Evolutionary conservation across 2,329 filamentous ascomycete genomes (phyloP), one percentile per base, ranked within the genome.

Genomic region (Davidsoniella eucalypti): DNA sequence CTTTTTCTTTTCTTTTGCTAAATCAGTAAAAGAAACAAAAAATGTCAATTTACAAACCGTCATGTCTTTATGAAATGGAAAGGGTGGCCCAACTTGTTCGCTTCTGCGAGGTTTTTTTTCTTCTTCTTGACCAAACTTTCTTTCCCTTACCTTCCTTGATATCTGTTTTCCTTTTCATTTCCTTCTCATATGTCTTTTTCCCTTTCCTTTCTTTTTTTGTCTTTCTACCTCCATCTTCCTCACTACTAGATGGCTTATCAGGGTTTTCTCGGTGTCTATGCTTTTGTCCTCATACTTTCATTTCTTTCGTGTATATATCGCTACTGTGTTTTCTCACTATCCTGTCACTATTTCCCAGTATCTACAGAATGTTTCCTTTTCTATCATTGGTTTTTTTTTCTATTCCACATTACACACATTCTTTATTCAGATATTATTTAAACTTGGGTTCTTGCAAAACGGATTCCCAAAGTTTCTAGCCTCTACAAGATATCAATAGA

Each of bases 201-300:
- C 40, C 36, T 47, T 8, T 25, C 14, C 10, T 48, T 29, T 40
- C 29, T n/a, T 18, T 36, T 49, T 14, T 40, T 39, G 5, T 36
- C 23, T 12, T 29, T 29, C 7, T 40, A 18, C 39, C 1, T 17
- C 25, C 42, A n/a, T 26, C n/a, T 42, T 36, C 39, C n/a, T 49
- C 10, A 42, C 36, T 16, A n/a, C n/a, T 17, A 36, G 23, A 38
- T 21, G 44, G 16, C 29, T 47, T 26, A 38, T 36, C 38, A 38
- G 36, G 44, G 47, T 18, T 49, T 29, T 6, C 40, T 37, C 5
- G 47, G 38, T 42, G 37, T 49, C 38, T 47, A 23, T 47, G 44
- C 26, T 47, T 52, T 48, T 9, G 18, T 47, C 25, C 25, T 41
- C 17, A 36, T 46, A 16, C 3, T 49, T 41, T 52, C 16, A 17